Evolutionary conservation across 805 yeast genomes (phyloP), one percentile per base, ranked within the genome.

Genomic region (Kodamaea jinghongensis): DNA sequence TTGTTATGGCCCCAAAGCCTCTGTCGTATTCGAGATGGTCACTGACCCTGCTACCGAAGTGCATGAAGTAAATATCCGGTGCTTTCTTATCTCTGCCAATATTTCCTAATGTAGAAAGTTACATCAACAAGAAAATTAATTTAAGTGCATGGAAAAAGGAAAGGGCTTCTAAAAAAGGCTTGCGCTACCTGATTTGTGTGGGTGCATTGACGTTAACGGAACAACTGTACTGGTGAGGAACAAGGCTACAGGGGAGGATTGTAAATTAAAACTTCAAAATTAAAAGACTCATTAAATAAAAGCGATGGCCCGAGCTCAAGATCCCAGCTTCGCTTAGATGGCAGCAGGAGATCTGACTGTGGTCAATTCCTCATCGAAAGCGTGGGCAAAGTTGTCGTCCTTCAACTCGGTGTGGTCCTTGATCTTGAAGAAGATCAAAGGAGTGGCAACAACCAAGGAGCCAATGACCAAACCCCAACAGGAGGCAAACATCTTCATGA

Each of bases 381-480:
- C 46, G 12, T 52, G 50, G 17, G 36, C 51, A 33, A 62, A 41
- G 11, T 56, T 65, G 43, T 67, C 71, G 4, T 52, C 54, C 37
- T 58, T 65, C 5, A 51, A 47, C 4, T 45, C 63, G 14, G 80
- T 71, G 39, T 65, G 66, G 43, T 76, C 78, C 22, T 60, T 59
- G 43, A 78, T 63, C 46, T 54, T 64, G 52, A 58, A 63, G 46
- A 60, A 69, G 12, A 75, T 51, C 38, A 74, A 57, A 2, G 82
- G 82, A 6, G 63, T 49, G 5, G 76, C 79, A 47, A 78, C 46
- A 5, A 78, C 10, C 42, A 79, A 61, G 17, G 79, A 60, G 8
- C 70, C 81, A 28, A 58, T 63, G 23, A 67, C 59, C 44, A 79
- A 59, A 8, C 61, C 83, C 51, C 51, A 83, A 11, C 75, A 65